Evolutionary conservation across 805 yeast genomes (phyloP), one percentile per base, ranked within the genome.

Genomic region (Candida dendrica): DNA sequence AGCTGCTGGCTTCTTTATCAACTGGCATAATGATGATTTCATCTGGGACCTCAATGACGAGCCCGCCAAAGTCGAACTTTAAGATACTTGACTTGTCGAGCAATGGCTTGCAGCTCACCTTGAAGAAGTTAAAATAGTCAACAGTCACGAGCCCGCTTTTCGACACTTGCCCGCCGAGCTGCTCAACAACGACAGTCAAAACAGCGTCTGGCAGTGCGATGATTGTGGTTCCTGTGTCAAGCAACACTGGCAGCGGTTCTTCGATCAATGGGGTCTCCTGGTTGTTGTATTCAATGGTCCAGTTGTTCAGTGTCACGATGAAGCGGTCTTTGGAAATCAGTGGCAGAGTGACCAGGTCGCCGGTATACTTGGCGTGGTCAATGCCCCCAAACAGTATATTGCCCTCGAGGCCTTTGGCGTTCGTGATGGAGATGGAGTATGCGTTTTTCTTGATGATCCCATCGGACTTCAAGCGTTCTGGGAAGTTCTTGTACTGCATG

Each of bases 311-410:
- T 30, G 6, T 44, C 36, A 8, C 40, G 38, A 19, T 50, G 45
- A 22, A 53, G 49, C 43, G 55, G 51, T 6, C 34, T 6, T 58
- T 79, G 78, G 45, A 42, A 4, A 76, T 64, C 50, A 71, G 56
- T 31, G 80, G 78, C 10, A 78, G 60, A 3, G 74, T 59, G 17
- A 60, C 53, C 29, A 79, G 56, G 26, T 57, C 47, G 8, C 85
- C 86, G 1, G 63, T 44, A 55, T 69, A 77, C 55, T 77, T 78
- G 26, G 71, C 64, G 33, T 65, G 65, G 49, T 81, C 88, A 30
- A 76, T 62, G 10, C 79, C 88, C 14, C 89, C 88, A 64, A 82
- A 81, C 40, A 82, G 54, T 16, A 82, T 64, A 5, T 71, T 58
- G 1, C 84, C 84, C 1, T 61, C 45, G 13, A 53, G 44, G 1